phyloP scores from a whole-genome alignment of 225 moss, liverwort and hornwort species.

The Climacium dendroides region DNA sequence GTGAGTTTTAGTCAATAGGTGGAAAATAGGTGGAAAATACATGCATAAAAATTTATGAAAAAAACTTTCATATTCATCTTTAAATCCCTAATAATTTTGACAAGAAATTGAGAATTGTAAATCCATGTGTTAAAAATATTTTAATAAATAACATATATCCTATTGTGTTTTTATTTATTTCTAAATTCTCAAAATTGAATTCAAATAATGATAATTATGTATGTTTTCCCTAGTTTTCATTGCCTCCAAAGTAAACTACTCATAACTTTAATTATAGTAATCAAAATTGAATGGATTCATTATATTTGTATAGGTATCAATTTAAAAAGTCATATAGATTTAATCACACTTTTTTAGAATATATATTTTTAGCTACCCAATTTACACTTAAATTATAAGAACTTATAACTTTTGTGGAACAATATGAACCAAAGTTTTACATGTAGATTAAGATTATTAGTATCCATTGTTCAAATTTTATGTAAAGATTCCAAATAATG shows the following conservation, averaged over 20 bases:
- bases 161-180: background rate
- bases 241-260: background rate
- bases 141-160: background rate
- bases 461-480: rapidly evolving
- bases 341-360: too few species aligned
- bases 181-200: background rate
- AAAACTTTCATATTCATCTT: background rate
- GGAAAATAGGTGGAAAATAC: background rate
- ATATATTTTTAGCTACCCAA: background rate
- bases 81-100: background rate
- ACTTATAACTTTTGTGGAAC: background rate
- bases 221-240: background rate
- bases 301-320: background rate
- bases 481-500: background rate
- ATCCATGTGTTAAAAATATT: background rate
- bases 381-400: background rate
- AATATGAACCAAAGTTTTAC: background rate
- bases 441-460: background rate
- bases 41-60: background rate
- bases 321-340: background rate
- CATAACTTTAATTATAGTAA: background rate
- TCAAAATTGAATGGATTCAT: background rate
- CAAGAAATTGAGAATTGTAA: background rate
- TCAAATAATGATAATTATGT: background rate
- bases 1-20: background rate